Percentiles rank a stretch among this genome's conserved stretches.
phyloP scores from a whole-genome alignment of 306 rosid genomes.

The Cicer chorassanicum region DNA sequence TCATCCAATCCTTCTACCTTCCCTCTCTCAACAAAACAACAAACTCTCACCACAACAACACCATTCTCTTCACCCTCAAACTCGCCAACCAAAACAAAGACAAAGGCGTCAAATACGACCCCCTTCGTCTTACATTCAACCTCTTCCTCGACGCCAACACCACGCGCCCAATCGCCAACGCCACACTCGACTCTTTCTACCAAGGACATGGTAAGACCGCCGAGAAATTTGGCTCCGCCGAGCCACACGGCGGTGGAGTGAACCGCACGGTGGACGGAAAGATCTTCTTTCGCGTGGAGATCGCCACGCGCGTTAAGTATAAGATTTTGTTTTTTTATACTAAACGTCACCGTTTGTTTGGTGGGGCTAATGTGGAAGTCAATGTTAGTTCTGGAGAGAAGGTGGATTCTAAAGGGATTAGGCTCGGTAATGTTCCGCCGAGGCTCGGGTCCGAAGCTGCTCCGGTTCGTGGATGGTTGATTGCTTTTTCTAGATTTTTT shows the following conservation, averaged over 20 bases:
- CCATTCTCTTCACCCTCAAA: constrained; percentile 44
- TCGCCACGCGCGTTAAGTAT: constrained; percentile 67
- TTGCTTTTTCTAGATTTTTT: constrained; percentile 35
- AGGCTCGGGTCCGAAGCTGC: constrained; percentile 39
- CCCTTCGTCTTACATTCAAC: constrained; percentile 48
- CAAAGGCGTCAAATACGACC: constrained; percentile 62
- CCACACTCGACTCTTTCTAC: constrained; percentile 48
- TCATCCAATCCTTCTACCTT: constrained; percentile 49
- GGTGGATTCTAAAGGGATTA: constrained; percentile 44
- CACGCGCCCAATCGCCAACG: constrained; percentile 34
- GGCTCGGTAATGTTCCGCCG: constrained; percentile 49
- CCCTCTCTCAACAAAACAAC: constrained; percentile 59
- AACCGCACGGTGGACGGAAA: constrained; percentile 48
- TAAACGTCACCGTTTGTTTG: constrained; percentile 53
- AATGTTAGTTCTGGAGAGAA: constrained; percentile 52
- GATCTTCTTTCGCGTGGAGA: constrained; percentile 57
- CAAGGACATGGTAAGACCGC: constrained; percentile 76
- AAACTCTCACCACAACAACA: constrained; percentile 26
- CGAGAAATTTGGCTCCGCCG: constrained; percentile 7
- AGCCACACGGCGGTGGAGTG: not conserved
- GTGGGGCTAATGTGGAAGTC: constrained; percentile 59
- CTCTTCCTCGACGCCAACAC: constrained; percentile 32
- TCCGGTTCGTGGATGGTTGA: not conserved
- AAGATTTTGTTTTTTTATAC: constrained; percentile 61
- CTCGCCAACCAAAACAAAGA: constrained; percentile 66